A percentile compares a stretch with the other conserved stretches of the same genome.
These are phyloP conservation scores for Ascochyta clinopodiicola DNA, from an alignment of 2,329 filamentous ascomycete genomes.

Conservation along the genomic window DNA sequence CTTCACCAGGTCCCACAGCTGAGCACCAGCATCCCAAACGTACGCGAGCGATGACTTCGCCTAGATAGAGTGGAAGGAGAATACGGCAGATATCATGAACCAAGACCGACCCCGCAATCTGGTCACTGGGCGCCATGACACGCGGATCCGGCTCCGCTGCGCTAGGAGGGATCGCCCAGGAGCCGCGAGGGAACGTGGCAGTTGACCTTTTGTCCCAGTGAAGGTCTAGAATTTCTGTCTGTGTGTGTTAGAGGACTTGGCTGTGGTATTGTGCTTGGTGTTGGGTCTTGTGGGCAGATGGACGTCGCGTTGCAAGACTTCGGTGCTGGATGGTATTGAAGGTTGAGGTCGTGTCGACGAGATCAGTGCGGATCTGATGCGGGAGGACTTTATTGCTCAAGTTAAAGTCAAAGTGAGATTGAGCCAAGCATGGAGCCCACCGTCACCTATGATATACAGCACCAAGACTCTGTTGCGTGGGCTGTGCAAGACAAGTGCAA, in stretches of 20 bases:
- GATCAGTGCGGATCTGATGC: background rate
- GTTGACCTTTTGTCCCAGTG: background rate
- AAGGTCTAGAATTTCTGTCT: background rate
- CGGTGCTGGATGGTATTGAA: background rate
- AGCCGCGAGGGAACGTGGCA: background rate
- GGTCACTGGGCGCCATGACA: constrained; percentile 10
- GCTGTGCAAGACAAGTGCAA: background rate
- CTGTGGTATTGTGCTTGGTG: background rate
- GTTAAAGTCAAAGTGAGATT: background rate
- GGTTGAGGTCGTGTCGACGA: background rate
- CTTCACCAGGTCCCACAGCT: background rate
- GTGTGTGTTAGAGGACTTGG: background rate
- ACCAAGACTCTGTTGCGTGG: constrained; percentile 3
- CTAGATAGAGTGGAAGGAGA: background rate
- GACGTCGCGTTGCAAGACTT: constrained; percentile 4
- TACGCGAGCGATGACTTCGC: background rate
- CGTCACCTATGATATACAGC: background rate
- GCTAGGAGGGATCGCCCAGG: background rate
- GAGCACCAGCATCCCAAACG: background rate
- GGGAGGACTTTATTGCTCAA: background rate
- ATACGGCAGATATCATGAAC: background rate
- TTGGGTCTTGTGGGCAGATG: background rate
- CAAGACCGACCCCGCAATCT: constrained; percentile 28
- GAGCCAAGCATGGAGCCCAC: background rate
- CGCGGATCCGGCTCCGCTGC: constrained; percentile 2